Evolutionary conservation across 768 basidiomycete genomes (phyloP), one percentile per base, ranked within the genome.

Genomic region (Naematelia encephala): DNA sequence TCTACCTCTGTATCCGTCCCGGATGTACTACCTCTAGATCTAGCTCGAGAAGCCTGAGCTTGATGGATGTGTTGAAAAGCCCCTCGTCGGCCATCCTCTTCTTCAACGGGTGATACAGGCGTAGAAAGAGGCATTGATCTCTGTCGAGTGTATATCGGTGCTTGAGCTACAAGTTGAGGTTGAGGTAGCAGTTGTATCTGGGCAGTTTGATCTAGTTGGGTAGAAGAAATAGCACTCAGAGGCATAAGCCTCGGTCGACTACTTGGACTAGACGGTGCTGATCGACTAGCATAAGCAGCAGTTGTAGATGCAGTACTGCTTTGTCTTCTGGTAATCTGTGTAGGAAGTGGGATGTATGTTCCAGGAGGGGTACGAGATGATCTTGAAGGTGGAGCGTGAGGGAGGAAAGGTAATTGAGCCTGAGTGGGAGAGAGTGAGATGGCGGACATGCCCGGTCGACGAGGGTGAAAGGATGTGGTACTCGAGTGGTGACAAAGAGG

Each of bases 1-100:
- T 69, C 67, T 13, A 61, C 29, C 21, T 66, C 67, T 0, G 64
- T 62, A n/a, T 69, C 67, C 5, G 34, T 39, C 34, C 34, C 34
- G 16, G 34, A 39, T 8, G 34, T 39, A 16, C 34, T 39, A 16
- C 34, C 34, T 8, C 8, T 39, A 16, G 34, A 39, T 39, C 34
- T 39, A 8, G 34, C 34, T 39, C 34, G 34, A 39, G 34, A 16
- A 8, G 34, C 8, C 34, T 16, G n/a, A n/a, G n/a, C n/a, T n/a
- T n/a, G n/a, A n/a, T n/a, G n/a, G n/a, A n/a, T n/a, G n/a, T n/a
- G n/a, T n/a, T n/a, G n/a, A n/a, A n/a, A n/a, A n/a, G n/a, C n/a
- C n/a, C n/a, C n/a, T n/a, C n/a, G n/a, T n/a, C n/a, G n/a, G n/a
- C n/a, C n/a, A n/a, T n/a, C n/a, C n/a, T n/a, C n/a, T n/a, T n/a